A percentile compares a stretch with the other conserved stretches of the same genome.
Conservation (phyloP, 768 basidiomycete genomes). For the Leccinum imitatum region DNA sequence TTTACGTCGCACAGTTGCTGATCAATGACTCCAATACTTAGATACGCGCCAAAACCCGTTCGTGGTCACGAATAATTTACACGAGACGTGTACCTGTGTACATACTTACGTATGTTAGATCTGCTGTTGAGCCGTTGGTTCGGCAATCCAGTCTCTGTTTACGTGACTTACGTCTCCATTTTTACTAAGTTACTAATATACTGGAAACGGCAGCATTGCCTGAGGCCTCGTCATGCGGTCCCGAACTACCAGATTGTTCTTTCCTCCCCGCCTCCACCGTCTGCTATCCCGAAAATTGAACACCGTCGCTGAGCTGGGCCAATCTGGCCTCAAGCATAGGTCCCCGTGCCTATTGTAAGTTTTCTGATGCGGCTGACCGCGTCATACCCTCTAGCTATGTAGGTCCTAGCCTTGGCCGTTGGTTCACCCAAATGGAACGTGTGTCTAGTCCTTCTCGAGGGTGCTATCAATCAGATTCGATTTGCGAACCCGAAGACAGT, state of each 20-base stretch:
- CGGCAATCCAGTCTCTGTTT: neutral
- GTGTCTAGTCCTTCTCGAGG: constrained; percentile 2
- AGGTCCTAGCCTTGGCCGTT: constrained; percentile 24
- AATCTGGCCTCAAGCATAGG: constrained; percentile 21
- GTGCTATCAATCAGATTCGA: too few species aligned
- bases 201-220: too few species aligned
- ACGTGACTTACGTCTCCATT: too few species aligned
- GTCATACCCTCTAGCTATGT: constrained; percentile 9
- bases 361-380: neutral
- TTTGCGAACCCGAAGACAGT: too few species aligned
- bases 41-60: constrained; percentile 22
- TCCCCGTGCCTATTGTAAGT: constrained; percentile 36
- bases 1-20: neutral
- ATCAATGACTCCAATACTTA: neutral
- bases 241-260: too few species aligned
- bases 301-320: constrained; percentile 28
- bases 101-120: neutral
- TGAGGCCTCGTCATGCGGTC: too few species aligned
- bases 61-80: constrained; percentile 14
- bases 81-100: neutral
- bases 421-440: constrained; percentile 32
- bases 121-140: neutral
- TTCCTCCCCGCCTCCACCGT: too few species aligned
- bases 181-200: too few species aligned
- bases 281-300: constrained; percentile 8